Evolutionary conservation across 768 basidiomycete genomes (phyloP).

Genomic region (Zangia roseola): DNA sequence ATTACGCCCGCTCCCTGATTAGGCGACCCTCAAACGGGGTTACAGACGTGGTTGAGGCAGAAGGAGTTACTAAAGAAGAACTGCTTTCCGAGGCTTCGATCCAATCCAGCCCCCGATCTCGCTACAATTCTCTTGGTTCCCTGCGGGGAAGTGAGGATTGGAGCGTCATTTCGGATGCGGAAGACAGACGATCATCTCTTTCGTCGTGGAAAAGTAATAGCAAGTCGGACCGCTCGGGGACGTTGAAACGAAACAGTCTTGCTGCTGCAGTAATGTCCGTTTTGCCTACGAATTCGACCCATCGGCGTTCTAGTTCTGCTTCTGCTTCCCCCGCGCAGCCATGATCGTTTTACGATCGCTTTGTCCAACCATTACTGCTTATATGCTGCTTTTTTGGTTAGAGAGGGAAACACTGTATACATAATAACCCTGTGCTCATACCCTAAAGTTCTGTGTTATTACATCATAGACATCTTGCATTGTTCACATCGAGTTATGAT

Average conservation of each 20-base stretch:
- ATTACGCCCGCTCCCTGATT: slow-evolving; percentile 87
- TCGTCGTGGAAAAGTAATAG: slow-evolving; percentile 48
- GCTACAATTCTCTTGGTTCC: slow-evolving; percentile 57
- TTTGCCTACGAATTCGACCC: slow-evolving; percentile 47
- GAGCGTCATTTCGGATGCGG: slow-evolving; percentile 83
- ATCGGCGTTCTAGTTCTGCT: slow-evolving; percentile 39
- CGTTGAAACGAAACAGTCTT: slow-evolving; percentile 61
- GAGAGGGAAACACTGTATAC: not conserved
- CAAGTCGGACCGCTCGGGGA: slow-evolving; percentile 34
- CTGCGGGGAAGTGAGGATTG: slow-evolving; percentile 73
- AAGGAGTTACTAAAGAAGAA: slow-evolving; percentile 29
- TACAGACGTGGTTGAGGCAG: slow-evolving; percentile 20
- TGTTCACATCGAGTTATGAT: slow-evolving; percentile 20
- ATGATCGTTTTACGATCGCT: slow-evolving; percentile 8
- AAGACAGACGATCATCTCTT: slow-evolving; percentile 56
- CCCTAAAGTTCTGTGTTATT: not conserved
- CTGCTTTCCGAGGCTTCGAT: slow-evolving; percentile 30
- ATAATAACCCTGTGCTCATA: slow-evolving; percentile 10
- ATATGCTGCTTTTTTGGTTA: too few relatives aligned
- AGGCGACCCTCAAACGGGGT: slow-evolving; percentile 46
- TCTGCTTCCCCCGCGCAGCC: slow-evolving; percentile 32
- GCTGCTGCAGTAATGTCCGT: slow-evolving; percentile 61
- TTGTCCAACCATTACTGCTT: not conserved
- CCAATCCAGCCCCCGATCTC: slow-evolving; percentile 38
- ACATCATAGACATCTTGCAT: slow-evolving; percentile 12